phyloP scores from a whole-genome alignment of 768 basidiomycete species.

The Podaxis sp. region DNA sequence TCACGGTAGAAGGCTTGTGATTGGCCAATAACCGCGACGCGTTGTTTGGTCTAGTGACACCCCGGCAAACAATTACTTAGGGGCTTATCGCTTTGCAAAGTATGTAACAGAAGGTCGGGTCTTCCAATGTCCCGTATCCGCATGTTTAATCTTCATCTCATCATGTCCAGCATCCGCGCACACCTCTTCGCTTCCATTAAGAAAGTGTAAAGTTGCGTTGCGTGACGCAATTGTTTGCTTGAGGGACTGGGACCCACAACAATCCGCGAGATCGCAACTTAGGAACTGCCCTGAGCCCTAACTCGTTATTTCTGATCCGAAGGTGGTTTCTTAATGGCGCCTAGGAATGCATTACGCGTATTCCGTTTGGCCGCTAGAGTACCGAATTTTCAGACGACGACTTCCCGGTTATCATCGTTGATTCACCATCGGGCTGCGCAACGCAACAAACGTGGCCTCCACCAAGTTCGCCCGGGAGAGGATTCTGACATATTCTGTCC shows the following conservation, averaged over 20 bases:
- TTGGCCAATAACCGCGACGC: not conserved
- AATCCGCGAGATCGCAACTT: not conserved
- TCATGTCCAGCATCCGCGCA: not conserved
- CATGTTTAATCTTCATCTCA: not conserved
- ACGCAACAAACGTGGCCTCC: too few species aligned
- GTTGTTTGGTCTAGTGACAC: conserved; percentile 3
- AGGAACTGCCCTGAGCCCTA: not conserved
- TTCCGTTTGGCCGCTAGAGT: too few species aligned
- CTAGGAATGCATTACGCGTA: too few species aligned
- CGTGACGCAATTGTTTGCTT: not conserved
- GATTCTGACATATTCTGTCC: too few species aligned
- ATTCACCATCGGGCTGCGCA: too few species aligned
- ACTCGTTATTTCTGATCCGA: not conserved
- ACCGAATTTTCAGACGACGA: too few species aligned
- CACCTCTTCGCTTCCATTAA: not conserved
- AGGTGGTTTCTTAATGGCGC: not conserved
- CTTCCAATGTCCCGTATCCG: not conserved
- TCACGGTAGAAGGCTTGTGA: not conserved
- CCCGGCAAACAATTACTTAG: conserved; percentile 1
- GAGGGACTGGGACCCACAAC: not conserved
- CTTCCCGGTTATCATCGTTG: too few species aligned
- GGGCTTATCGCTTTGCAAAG: not conserved
- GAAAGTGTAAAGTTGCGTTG: not conserved
- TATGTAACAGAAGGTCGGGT: not conserved
- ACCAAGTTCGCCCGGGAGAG: too few species aligned